Evolutionary conservation across 2,329 filamentous ascomycete genomes (phyloP), one percentile per base, ranked within the genome.

Genomic region (Trichoderma afroharzianum): DNA sequence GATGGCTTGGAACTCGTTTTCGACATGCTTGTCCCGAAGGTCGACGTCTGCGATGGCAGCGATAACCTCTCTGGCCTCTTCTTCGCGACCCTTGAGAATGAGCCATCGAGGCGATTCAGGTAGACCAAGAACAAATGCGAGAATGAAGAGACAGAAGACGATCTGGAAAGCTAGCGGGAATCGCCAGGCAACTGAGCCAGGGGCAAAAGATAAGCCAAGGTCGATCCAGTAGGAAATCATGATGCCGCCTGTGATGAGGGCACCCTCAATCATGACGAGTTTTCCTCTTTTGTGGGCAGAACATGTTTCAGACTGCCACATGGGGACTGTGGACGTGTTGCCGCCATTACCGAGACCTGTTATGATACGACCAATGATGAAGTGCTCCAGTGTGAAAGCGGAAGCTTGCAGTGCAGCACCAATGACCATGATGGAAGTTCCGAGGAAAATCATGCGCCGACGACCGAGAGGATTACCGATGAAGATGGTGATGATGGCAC

Each of bases 401-500:
- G 87, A 84, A 28, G 85, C 83, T 77, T 92, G 90, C 1, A 92
- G 82, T 50, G 84, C 81, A 1, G 87, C 88, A 8, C 89, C 90
- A 30, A 91, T 57, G n/a, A 82, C 77, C 76, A 88, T 88, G 76
- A 91, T 86, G 15, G 84, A 73, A 7, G 88, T 88, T 18, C 88
- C 89, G 58, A 90, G 82, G 76, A 90, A 84, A 70, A 91, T 88
- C 28, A 89, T 89, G 74, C 82, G 83, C 74, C 85, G 85, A 68
- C 90, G 86, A 14, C 90, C 90, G 63, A 90, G 85, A 28, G 84
- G 83, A 75, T 92, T 90, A 79, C 89, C 89, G 14, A 89, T 88
- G 75, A 91, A 91, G 28, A 89, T 90, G 71, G 88, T 88, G 76
- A 90, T 88, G 77, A 91, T 88, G 24, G 88, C 88, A 12, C 89